Base-by-base conservation (phyloP, 2,329 filamentous ascomycete species). In the Cytospora piceae region DNA sequence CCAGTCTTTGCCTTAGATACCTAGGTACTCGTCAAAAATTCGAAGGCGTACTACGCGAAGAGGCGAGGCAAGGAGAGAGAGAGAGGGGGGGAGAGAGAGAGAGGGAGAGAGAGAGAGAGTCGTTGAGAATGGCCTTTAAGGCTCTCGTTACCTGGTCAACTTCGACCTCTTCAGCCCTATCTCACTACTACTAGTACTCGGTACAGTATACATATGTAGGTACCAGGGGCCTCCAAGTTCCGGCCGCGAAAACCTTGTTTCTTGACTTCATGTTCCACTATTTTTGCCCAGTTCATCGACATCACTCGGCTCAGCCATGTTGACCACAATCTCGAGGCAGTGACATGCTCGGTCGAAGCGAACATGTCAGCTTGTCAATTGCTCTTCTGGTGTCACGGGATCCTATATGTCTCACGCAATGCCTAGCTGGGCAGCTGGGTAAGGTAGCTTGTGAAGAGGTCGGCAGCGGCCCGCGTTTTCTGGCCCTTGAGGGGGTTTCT, bases 401-500 rank as follows among this genome's bases (percentile, higher is more conserved):
- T 42, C 22, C 52, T 12, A 42, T 22, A 63, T 46, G 29, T 63
- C 39, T 39, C 6, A 54, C 39, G 53, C 17, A 32, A 57, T 7
- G 51, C 53, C 57, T 42, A 17, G 39, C 39, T 42, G 39, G 4
- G 51, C 53, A 17, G 39, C 39, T 42, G 39, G 39, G 39, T 42
- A 42, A 15, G 39, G 20, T 42, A 42, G 17, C 39, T 15, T 42
- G 15, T n/a, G n/a, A n/a, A 52, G 52, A 63, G 39, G 53, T 51
- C 60, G 42, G 58, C 63, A 29, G 39, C 46, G 58, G 46, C 58
- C 63, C 63, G 63, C 54, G 58, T 60, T 32, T 32, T 54, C 31
- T 32, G 39, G 58, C 58, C n/a, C 52, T 22, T 49, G 42, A 39
- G 20, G 42, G 34, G 17, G 53, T 68, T 68, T 66, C 56, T 52